Conservation (phyloP, 176 grass and related monocot genomes). For the Tuctoria greenei region DNA sequence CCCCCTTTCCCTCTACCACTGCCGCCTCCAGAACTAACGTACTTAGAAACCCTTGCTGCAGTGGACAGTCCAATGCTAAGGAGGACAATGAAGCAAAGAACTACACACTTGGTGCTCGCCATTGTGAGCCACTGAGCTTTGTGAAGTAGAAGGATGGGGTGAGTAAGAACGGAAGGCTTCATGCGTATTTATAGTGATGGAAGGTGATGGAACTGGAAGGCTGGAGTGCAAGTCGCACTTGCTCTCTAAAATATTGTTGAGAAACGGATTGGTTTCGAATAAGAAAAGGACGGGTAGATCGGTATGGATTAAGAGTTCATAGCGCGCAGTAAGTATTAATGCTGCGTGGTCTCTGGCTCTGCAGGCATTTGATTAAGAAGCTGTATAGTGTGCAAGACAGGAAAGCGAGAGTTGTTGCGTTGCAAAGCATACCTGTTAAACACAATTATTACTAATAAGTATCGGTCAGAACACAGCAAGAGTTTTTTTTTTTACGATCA, state of each 20-base stretch:
- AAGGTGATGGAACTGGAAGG: background rate
- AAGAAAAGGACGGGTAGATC: background rate
- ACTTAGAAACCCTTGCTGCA: conserved; percentile 1
- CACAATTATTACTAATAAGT: too few species aligned
- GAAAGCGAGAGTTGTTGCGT: too few species aligned
- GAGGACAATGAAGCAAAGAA: background rate
- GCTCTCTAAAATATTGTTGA: background rate
- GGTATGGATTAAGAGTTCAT: background rate
- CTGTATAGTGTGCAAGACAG: too few species aligned
- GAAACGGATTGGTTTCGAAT: background rate
- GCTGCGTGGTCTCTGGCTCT: too few species aligned
- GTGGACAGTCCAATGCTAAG: conserved; percentile 10
- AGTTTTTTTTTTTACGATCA: too few species aligned
- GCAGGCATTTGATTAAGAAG: too few species aligned
- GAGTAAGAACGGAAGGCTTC: background rate
- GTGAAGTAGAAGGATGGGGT: conserved; percentile 7
- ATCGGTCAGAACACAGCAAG: too few species aligned
- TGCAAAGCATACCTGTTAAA: too few species aligned
- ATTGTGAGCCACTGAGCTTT: background rate
- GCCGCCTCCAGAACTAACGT: background rate
- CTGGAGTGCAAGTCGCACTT: background rate
- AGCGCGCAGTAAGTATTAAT: too few species aligned
- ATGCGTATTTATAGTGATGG: conserved; percentile 4
- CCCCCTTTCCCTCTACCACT: background rate
- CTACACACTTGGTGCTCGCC: conserved; percentile 7